Evolutionary conservation across 75 land plant species (phyloP), one percentile per base, ranked within the genome.

Genomic region (Isoetes taiwanensis): DNA sequence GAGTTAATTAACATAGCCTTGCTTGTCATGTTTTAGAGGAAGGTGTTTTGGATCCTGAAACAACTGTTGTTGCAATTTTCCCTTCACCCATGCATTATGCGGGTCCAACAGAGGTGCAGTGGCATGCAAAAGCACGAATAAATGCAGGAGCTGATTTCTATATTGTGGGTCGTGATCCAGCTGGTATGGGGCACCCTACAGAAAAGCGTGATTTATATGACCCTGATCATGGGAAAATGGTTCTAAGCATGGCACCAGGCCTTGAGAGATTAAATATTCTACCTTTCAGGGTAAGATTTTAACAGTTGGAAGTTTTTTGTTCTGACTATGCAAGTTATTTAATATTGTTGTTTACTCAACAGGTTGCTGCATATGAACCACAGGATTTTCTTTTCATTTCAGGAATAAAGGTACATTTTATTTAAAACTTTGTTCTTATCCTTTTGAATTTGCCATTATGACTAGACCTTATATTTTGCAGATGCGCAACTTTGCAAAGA

Each of bases 1-100:
- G n/a, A n/a, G n/a, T n/a, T n/a, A n/a, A n/a, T n/a, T n/a, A n/a
- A n/a, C n/a, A n/a, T n/a, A n/a, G n/a, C n/a, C n/a, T n/a, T n/a
- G n/a, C n/a, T n/a, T n/a, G n/a, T n/a, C n/a, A 90, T 94, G 97
- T 91, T 16, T 57, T 91, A 1, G 84, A 83, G 61, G 98, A 76
- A 69, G 96, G 96, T 43, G 80, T 93, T 31, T 79, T 93, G 48
- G 96, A 93, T 32, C 98, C 98, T 34, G 84, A 75, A 62, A 93
- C 97, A 3, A 93, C 96, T 12, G 82, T 93, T 46, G 84, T 93
- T 20, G 70, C 96, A 9, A 93, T 93, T 41, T 93, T 93, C 54
- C 98, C 98, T 10, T 88, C 96, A 5, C 96, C 98, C 23, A 88
- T 93, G 98, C 96, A 81, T 59, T 93, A 93, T 74, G 98, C 98